Base-by-base conservation (phyloP, 345 rosid genomes). In the Firmiana major region DNA sequence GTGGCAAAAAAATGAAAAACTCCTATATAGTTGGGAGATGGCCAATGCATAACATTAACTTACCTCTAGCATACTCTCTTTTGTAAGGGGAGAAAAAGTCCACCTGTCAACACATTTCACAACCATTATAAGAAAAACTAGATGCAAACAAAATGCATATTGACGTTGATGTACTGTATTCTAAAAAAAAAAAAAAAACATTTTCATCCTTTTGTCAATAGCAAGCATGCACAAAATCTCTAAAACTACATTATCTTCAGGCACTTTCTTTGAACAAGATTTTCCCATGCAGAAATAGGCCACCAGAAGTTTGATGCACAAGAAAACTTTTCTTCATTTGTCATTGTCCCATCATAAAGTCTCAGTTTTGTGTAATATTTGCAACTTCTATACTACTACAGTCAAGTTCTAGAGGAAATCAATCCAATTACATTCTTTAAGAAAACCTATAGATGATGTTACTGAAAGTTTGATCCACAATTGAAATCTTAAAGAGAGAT, bases 51-150 rank as follows among this genome's bases (percentile, higher is more conserved):
- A 42, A 40, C 12, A 57, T 38, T 66, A 60, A 80, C 94, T 87
- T 81, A 93, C 99, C 78, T 76, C 78, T 28, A 92, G 79, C 94
- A 95, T 90, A 74, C 89, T 88, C 68, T 95, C 98, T 83, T 87
- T 91, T 0, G 89, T 74, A 68, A 93, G 84, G 0, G 99, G 99
- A 75, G 90, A 84, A 80, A 96, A 96, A 2, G 88, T 83, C 99
- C 99, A 96, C 82, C 99, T 93, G 94, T 16, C 65, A 80, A 58
- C 21, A 54, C 65, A 73, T 64, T 75, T 28, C 71, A 78, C 51
- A 62, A 42, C 42, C 38, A 55, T 58, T 73, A 67, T 48, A 45
- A 66, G 8, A 73, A 34, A 4, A 54, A 48, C 48, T 59, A 51
- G 9, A 34, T 46, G 48, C 11, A 5, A 49, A 48, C 7, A 69